Percentiles rank a stretch among this genome's conserved stretches.
Evolutionary conservation across 108 stramenopile species (phyloP).

Genomic region (Epithemia pelagica): DNA sequence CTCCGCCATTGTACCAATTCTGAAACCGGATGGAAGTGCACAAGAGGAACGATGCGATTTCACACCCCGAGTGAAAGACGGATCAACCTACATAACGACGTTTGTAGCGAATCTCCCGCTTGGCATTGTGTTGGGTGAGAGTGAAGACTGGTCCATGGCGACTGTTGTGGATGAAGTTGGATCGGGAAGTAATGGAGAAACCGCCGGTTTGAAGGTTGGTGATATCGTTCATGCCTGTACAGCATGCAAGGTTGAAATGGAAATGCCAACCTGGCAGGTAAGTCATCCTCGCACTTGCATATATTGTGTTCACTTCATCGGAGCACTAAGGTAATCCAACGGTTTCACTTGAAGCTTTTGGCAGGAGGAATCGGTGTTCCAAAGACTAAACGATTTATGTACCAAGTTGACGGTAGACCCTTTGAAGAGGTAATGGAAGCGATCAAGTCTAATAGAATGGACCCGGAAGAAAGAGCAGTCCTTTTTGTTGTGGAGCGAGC

Average conservation of each 20-base stretch:
- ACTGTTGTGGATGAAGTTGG: slow-evolving; percentile 58
- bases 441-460: slow-evolving; percentile 65
- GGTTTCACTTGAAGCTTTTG: no score
- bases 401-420: slow-evolving; percentile 43
- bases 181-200: slow-evolving; percentile 38
- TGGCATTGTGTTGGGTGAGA: slow-evolving; percentile 59
- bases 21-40: slow-evolving; percentile 64
- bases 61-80: slow-evolving; percentile 22
- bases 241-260: slow-evolving; percentile 64
- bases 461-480: slow-evolving; percentile 51
- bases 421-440: slow-evolving; percentile 75
- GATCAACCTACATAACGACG: slow-evolving; percentile 13
- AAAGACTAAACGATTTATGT: slow-evolving; percentile 70
- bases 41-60: slow-evolving; percentile 66
- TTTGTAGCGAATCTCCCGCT: slow-evolving; percentile 52
- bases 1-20: slow-evolving; percentile 65
- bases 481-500: slow-evolving; percentile 61
- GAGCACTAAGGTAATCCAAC: no score
- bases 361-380: slow-evolving; percentile 76
- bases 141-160: slow-evolving; percentile 24
- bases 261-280: slow-evolving; percentile 70
- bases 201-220: slow-evolving; percentile 48
- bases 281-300: no score
- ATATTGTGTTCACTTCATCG: no score
- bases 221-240: slow-evolving; percentile 69